Evolutionary conservation across 441 rosid genomes (phyloP).

Genomic region (Erodium trifolium): DNA sequence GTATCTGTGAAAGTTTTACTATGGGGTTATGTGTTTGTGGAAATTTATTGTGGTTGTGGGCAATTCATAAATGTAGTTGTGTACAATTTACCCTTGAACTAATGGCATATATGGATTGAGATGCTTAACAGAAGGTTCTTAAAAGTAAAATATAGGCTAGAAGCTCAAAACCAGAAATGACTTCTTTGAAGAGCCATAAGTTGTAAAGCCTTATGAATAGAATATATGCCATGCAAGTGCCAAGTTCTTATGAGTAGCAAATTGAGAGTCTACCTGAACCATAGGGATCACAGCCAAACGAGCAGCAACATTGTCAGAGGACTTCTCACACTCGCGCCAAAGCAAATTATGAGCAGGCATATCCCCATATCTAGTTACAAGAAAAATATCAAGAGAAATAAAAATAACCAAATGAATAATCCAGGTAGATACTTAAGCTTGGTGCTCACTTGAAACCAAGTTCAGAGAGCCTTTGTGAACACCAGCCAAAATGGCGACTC

Average conservation of each 20-base stretch:
- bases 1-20: too few relatives aligned
- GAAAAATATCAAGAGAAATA: neutral
- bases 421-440: neutral
- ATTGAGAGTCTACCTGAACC: slow-evolving; percentile 54
- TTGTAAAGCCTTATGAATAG: neutral
- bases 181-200: neutral
- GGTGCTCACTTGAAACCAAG: slow-evolving; percentile 67
- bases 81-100: neutral
- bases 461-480: slow-evolving; percentile 80
- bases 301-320: slow-evolving; percentile 72
- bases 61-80: too few relatives aligned
- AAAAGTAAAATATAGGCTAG: neutral
- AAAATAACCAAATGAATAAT: neutral
- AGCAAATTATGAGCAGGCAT: slow-evolving; percentile 86
- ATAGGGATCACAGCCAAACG: slow-evolving; percentile 78
- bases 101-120: neutral
- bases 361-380: slow-evolving; percentile 63
- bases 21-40: too few relatives aligned
- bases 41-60: too few relatives aligned
- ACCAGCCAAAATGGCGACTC: slow-evolving; percentile 93
- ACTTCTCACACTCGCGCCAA: slow-evolving; percentile 80
- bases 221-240: neutral
- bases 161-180: neutral
- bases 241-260: neutral
- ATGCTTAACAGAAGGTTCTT: neutral